These are phyloP conservation scores for Colletotrichum sp. DNA, from an alignment of 2,329 filamentous ascomycete genomes.

Conservation along the genomic window DNA sequence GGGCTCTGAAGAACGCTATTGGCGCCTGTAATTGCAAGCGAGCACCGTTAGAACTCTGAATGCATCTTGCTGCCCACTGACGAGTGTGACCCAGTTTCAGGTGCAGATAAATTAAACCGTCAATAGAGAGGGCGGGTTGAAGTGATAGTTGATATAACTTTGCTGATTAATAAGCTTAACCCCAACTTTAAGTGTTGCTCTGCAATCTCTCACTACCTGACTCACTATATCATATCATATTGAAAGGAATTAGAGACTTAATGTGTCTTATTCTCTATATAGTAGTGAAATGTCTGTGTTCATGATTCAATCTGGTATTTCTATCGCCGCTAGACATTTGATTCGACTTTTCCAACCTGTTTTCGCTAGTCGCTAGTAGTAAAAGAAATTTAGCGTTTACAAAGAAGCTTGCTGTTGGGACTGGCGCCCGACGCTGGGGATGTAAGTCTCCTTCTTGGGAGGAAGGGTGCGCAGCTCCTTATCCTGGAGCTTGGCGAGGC, in stretches of 20 bases:
- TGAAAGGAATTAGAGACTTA: neutral
- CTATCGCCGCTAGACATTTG: neutral
- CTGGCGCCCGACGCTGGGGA: neutral
- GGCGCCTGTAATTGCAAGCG: neutral
- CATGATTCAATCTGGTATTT: neutral
- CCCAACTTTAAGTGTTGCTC: neutral
- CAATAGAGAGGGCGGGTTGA: neutral
- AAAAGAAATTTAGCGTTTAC: neutral
- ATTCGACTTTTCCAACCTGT: neutral
- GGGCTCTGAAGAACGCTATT: neutral
- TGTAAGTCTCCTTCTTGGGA: neutral
- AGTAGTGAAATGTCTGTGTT: neutral
- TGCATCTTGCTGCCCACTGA: neutral
- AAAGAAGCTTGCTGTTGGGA: neutral
- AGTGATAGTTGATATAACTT: neutral
- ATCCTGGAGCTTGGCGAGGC: constrained; percentile 28
- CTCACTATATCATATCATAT: neutral
- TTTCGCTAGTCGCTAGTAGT: neutral
- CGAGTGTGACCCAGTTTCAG: neutral
- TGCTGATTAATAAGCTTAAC: neutral
- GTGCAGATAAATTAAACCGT: neutral
- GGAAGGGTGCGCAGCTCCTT: constrained; percentile 28
- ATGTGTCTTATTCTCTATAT: neutral
- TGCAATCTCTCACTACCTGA: neutral
- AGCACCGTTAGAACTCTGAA: neutral